Base-by-base conservation (phyloP, 202 grass and related monocot genomes). In the Panicum virgatum region DNA sequence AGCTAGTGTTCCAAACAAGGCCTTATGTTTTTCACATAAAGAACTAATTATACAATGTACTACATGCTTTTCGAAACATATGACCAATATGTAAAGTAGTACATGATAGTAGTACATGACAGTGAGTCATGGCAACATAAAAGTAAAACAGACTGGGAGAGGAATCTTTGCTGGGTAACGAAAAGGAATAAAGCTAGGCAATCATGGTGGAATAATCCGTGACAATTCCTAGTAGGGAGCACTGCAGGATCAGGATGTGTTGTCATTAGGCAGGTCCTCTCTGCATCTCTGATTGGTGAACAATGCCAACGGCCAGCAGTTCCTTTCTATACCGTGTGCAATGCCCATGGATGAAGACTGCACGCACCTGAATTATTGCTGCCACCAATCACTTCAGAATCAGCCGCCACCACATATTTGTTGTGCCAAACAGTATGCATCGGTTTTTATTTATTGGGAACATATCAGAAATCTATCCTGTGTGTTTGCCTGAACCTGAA, bases 131-230 rank as follows among this genome's bases (percentile, higher is more conserved):
- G 65, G 50, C 64, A 85, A 85, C 37, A 69, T 69, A 69, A 16
- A 69, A 45, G 45, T 69, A 69, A 16, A 69, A 45, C 40, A 27
- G 45, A 51, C 63, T 34, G 20, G 7, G 26, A 57, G 57, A 36
- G 59, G 83, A 80, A 86, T 73, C 58, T 73, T 56, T 45, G 47
- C 58, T 64, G 2, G 14, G 22, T 50, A 47, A 56, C 40, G 54
- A 69, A 67, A 46, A 37, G 29, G 68, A 80, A 86, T 57, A 64
- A 79, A 80, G 68, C n/a, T 29, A 15, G 3, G 36, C 44, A 79
- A 85, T 80, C 44, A 69, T 80, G 48, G 9, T 32, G 50, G 78
- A 80, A 57, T 80, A 56, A 69, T 57, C 5, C 12, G 10, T 80
- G 48, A 20, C 36, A 56, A 42, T 44, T 14, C 63, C 22, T 56